Conservation (phyloP, 176 grass and related monocot species). For the sorghum (Sorghum bicolor) region DNA sequence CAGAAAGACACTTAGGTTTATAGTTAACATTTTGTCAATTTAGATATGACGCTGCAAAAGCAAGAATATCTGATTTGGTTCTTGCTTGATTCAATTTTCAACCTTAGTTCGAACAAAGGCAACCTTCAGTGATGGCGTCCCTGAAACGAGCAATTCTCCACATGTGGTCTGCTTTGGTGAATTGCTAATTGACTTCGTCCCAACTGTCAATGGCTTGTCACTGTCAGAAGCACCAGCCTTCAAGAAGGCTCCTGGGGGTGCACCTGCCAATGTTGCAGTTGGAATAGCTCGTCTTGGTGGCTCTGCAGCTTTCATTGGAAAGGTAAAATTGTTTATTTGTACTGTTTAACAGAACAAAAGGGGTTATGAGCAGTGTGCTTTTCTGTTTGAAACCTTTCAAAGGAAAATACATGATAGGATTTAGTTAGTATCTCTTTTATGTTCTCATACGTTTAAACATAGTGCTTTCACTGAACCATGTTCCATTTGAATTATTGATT, state of each 20-base stretch:
- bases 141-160: constrained; percentile 48
- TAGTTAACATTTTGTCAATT: constrained; percentile 18
- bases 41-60: neutral
- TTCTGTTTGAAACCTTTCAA: neutral
- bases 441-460: neutral
- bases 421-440: neutral
- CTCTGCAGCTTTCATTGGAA: constrained; percentile 89
- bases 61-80: constrained; percentile 16
- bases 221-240: constrained; percentile 82
- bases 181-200: constrained; percentile 91
- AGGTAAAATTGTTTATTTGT: constrained; percentile 47
- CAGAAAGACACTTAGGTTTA: neutral
- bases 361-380: neutral
- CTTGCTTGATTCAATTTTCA: constrained; percentile 11
- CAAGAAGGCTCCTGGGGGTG: constrained; percentile 91
- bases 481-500: neutral
- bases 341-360: neutral
- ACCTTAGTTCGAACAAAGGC: constrained; percentile 48
- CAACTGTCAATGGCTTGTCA: constrained; percentile 67
- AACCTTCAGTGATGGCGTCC: constrained; percentile 24
- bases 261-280: constrained; percentile 94
- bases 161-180: constrained; percentile 90
- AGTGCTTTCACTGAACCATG: neutral
- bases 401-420: neutral
- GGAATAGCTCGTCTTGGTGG: constrained; percentile 93